Base-by-base conservation (phyloP, 768 basidiomycete genomes). In the Pleurotus giganteus region DNA sequence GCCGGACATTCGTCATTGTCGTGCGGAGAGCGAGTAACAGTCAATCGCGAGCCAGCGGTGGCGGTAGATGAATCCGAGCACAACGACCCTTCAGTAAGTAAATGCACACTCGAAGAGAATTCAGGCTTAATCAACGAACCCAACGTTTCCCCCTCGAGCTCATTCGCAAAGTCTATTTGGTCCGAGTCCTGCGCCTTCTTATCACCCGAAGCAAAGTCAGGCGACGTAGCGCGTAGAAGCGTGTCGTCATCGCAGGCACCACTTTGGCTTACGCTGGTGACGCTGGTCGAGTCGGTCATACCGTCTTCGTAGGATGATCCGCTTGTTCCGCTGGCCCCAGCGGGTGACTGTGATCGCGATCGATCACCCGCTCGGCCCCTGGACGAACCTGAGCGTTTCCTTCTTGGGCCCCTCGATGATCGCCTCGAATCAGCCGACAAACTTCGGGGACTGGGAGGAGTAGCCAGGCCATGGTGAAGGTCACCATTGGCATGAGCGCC, bases 401-500 rank as follows among this genome's bases (percentile, higher is more conserved):
- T 67, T 41, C 81, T 69, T n/a, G 78, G 66, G 47, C 77, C 71
- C 52, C 58, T 68, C 44, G 44, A 45, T 15, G 49, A 51, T 41
- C 47, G 37, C 58, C 69, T 71, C 12, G 85, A 84, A 64, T 89
- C 88, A 7, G 84, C 79, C 2, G 82, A 83, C 19, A 86, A 74
- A 58, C 85, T 88, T 13, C 88, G 75, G 9, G 89, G 89, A 66
- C 86, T 89, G 0, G 88, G 88, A 0, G 89, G 89, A 0, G 88
- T 88, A 8, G 86, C 88, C 26, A 89, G 69, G 1, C 86, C 87
- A 34, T 70, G 68, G 29, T 66, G 70, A 29, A 67, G 65, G 47
- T 76, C 74, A n/a, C 77, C 74, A 58, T 78, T 76, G 9, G 49
- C 60, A 36, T 63, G 58, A 21, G 8, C n/a, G 9, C 34, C 34